These are phyloP conservation scores for Lactifluus hygrophoroides DNA, from an alignment of 768 basidiomycete species.

Conservation along the genomic window DNA sequence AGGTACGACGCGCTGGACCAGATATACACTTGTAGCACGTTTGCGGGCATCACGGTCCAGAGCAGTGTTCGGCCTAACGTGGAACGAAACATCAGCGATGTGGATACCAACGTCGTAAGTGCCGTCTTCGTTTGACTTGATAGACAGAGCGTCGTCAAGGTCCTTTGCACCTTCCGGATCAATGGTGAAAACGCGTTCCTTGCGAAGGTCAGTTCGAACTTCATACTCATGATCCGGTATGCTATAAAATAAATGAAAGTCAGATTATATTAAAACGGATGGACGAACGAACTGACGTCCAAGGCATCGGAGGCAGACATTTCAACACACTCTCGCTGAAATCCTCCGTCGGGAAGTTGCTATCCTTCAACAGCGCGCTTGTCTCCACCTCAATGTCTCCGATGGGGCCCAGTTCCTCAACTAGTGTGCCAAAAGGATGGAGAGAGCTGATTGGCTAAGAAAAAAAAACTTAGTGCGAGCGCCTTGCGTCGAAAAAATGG, in stretches of 20 bases:
- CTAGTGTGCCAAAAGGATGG: constrained; percentile 96
- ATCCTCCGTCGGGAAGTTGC: constrained; percentile 97
- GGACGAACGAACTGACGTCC: constrained; percentile 54
- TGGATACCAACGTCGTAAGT: constrained; percentile 93
- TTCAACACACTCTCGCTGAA: constrained; percentile 93
- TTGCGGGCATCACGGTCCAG: constrained; percentile 97
- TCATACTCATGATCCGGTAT: constrained; percentile 88
- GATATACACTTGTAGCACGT: constrained; percentile 93
- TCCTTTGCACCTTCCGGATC: constrained; percentile 88
- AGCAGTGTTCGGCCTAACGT: constrained; percentile 92
- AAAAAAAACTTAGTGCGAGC: constrained; percentile 20
- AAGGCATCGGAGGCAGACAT: constrained; percentile 92
- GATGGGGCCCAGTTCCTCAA: constrained; percentile 95
- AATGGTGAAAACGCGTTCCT: constrained; percentile 84
- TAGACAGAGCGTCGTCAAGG: constrained; percentile 89
- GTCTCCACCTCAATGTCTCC: constrained; percentile 99
- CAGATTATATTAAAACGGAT: constrained; percentile 5
- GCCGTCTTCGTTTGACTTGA: constrained; percentile 85
- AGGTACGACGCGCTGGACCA: constrained; percentile 91
- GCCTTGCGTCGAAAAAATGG: background rate
- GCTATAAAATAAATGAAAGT: constrained; percentile 31
- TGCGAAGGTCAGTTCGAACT: constrained; percentile 79
- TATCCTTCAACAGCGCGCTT: constrained; percentile 93
- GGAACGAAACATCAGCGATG: constrained; percentile 92
- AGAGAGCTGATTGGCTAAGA: constrained; percentile 83